Base-by-base conservation (phyloP, 164 flowering plant species). In the Amborella trichopoda region DNA sequence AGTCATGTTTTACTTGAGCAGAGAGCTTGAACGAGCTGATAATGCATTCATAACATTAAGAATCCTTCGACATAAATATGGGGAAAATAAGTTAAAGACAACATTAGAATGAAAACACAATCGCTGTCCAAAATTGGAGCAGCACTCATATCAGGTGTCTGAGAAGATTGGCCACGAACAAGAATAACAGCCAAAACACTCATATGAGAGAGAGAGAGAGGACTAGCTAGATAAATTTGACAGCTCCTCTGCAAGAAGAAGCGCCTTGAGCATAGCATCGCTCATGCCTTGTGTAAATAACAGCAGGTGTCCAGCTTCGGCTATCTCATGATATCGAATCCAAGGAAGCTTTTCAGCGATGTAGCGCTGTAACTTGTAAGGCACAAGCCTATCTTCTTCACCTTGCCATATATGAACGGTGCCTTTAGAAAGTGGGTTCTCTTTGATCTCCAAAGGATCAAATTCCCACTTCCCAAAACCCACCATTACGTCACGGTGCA, bases 321-420 rank as follows among this genome's bases (percentile, higher is more conserved):
- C 50, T 13, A 78, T 3, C 63, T 83, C 86, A 37, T 83, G 86
- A 58, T 80, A 83, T 14, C 65, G 58, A 54, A 81, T 68, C 89
- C 89, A 83, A 1, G 89, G 80, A 24, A 76, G 80, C 50, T 49
- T 59, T 40, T 65, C 55, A 0, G 74, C 75, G 22, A 78, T 68
- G 56, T 60, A 72, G 28, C 76, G 78, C 38, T 74, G 81, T 48
- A 75, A 49, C 3, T 40, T 16, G 41, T 55, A 58, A 12, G 81
- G 82, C 40, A 83, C 82, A 4, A 81, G 26, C 22, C 27, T 1
- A 40, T 83, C 94, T 22, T 78, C 86, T 46, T 67, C 72, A 5
- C 94, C 89, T 2, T 83, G 94, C 94, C 94, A 83, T 11, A 83
- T 20, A 50, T 83, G 86, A 39, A 84, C 83, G 2, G 79, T 68